phyloP scores from a whole-genome alignment of 805 yeast species.

The Candida jianshihensis region DNA sequence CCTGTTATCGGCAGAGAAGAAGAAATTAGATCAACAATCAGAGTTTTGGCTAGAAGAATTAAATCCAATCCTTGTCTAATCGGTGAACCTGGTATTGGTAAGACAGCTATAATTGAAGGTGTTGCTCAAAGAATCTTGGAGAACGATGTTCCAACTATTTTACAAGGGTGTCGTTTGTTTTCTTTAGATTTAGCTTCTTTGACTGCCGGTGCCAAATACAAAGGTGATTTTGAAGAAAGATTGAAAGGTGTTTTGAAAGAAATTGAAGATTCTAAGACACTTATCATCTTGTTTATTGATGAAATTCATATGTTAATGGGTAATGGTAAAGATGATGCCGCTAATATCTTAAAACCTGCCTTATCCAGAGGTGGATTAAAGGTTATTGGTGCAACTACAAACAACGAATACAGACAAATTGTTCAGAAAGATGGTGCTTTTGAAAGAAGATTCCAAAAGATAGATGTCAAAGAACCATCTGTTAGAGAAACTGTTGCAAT shows the following conservation, averaged over 20 bases:
- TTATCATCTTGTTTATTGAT: slow-evolving; percentile 89
- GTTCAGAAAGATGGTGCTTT: slow-evolving; percentile 97
- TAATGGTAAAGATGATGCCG: slow-evolving; percentile 95
- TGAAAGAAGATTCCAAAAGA: slow-evolving; percentile 96
- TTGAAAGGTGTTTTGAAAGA: slow-evolving; percentile 94
- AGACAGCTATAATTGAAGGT: slow-evolving; percentile 96
- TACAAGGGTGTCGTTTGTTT: slow-evolving; percentile 73
- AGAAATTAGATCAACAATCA: slow-evolving; percentile 90
- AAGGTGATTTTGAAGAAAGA: slow-evolving; percentile 98
- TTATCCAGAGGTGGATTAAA: slow-evolving; percentile 93
- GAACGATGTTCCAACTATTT: slow-evolving; percentile 86
- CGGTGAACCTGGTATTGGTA: slow-evolving; percentile 99
- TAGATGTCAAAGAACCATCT: slow-evolving; percentile 93
- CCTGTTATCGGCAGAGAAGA: slow-evolving; percentile 99
- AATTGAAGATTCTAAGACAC: slow-evolving; percentile 77
- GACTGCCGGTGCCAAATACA: slow-evolving; percentile 97
- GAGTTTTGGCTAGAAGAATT: slow-evolving; percentile 94
- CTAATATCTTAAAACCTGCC: slow-evolving; percentile 94
- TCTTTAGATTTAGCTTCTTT: slow-evolving; percentile 93
- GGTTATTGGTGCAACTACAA: slow-evolving; percentile 97
- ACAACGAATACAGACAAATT: slow-evolving; percentile 86
- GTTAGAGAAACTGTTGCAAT: slow-evolving; percentile 91
- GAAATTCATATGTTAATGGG: slow-evolving; percentile 99
- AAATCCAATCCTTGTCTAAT: slow-evolving; percentile 94
- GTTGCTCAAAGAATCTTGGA: slow-evolving; percentile 96